Conservation (phyloP, 2,329 filamentous ascomycete genomes). For the Monilinia aucupariae region DNA sequence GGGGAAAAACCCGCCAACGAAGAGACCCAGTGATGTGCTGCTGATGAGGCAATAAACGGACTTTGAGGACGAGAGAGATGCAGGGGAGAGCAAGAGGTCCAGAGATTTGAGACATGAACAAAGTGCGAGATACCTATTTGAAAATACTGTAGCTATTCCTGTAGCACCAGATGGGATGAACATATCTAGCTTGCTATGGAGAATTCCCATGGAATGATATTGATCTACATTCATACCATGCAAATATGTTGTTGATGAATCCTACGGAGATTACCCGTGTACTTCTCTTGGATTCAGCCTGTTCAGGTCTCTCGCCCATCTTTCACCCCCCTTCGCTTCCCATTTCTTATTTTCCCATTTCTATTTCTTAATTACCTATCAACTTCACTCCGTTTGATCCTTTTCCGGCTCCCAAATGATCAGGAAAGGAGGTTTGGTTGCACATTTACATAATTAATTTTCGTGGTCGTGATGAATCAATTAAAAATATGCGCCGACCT, state of each 20-base stretch:
- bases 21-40: neutral
- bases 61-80: neutral
- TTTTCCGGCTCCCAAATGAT: too few species aligned
- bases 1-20: constrained; percentile 22
- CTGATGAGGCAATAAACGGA: neutral
- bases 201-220: neutral
- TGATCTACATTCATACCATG: neutral
- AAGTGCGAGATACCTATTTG: neutral
- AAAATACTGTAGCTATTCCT: neutral
- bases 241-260: too few species aligned
- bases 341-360: too few species aligned
- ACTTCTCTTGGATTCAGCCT: too few species aligned
- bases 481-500: neutral
- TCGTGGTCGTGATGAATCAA: too few species aligned
- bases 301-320: too few species aligned
- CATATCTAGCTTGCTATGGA: neutral
- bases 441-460: neutral
- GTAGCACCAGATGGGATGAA: neutral
- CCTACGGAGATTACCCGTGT: too few species aligned
- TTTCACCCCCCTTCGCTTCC: too few species aligned
- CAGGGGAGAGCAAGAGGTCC: neutral
- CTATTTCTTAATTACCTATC: too few species aligned
- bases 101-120: neutral
- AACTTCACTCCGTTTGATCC: neutral
- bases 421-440: neutral